phyloP scores from a whole-genome alignment of 73 alveolate genomes.

The Tetrahymena elliotti region DNA sequence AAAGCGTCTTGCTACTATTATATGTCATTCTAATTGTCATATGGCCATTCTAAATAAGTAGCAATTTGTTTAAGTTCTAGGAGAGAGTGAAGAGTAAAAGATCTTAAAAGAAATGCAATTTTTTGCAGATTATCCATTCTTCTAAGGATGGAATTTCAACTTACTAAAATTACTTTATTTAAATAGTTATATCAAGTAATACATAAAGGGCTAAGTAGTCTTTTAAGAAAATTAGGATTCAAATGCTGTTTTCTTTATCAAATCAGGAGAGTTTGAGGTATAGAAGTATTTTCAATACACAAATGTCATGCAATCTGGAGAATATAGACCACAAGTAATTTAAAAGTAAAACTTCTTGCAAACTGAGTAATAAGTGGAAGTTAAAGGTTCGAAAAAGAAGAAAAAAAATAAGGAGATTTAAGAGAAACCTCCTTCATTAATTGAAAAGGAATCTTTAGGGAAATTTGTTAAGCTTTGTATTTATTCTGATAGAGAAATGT shows the following conservation, averaged over 20 bases:
- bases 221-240: not conserved
- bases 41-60: slow-evolving; percentile 13
- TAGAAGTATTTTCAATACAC: not conserved
- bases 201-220: slow-evolving; percentile 1
- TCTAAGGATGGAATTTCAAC: slow-evolving; percentile 35
- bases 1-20: slow-evolving; percentile 2
- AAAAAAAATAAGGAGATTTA: too few relatives aligned
- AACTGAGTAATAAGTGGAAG: not conserved
- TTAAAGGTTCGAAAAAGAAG: not conserved
- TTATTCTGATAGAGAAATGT: not conserved
- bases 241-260: not conserved
- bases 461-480: not conserved
- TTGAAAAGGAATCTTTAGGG: not conserved
- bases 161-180: not conserved
- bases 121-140: slow-evolving; percentile 15
- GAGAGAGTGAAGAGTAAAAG: slow-evolving; percentile 9
- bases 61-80: slow-evolving; percentile 9
- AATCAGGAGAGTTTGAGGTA: slow-evolving; percentile 17
- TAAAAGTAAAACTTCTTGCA: not conserved
- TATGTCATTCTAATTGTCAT: slow-evolving; percentile 5
- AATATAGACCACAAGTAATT: not conserved
- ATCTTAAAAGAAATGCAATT: slow-evolving; percentile 25
- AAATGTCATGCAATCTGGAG: not conserved
- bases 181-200: not conserved
- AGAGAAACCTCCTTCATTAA: not conserved